Base-by-base conservation (phyloP, 75 land plant genomes). In the Pinus albicaulis region DNA sequence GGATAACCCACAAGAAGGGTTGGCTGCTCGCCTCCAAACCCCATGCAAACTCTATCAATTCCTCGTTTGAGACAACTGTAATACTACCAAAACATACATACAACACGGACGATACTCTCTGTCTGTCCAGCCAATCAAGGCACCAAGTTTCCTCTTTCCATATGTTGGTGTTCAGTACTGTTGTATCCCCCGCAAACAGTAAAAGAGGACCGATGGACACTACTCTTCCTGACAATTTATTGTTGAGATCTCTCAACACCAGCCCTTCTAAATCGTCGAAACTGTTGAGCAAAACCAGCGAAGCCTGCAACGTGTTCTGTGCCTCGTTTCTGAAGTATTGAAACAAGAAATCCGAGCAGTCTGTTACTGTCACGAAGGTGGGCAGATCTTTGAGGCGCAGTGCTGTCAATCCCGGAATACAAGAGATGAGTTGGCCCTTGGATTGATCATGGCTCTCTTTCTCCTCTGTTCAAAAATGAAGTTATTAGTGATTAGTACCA, bases 11-110 rank as follows among this genome's bases (percentile, higher is more conserved):
- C 68, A 80, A 58, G 57, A 80, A 79, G 24, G 78, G 74, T 48
- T 48, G 52, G 3, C 63, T 58, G 74, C 78, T 83, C 3, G 57
- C 59, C 4, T 81, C 81, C 57, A 83, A 58, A 5, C 85, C 85
- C 70, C 74, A 76, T 38, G 81, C 81, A 28, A 80, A 68, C 76
- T 83, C 85, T 34, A 53, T 19, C 17, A 83, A 8, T 14, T 83
- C 28, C 17, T 80, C 55, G 16, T 23, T 7, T 3, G 64, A 24
- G 14, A 82, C 16, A 20, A 31, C 56, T 8, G 72, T 71, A 57
- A 82, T 69, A 77, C 84, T 82, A 19, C 84, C 85, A 48, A 76
- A 80, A 17, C 56, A 64, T 4, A 77, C 71, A 52, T 74, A 80
- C 1, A 80, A 2, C 28, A 80, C 76, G 0, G 76, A 55, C 38